Conservation (phyloP, 106 monocot species). For the Apostasia ramifera region DNA sequence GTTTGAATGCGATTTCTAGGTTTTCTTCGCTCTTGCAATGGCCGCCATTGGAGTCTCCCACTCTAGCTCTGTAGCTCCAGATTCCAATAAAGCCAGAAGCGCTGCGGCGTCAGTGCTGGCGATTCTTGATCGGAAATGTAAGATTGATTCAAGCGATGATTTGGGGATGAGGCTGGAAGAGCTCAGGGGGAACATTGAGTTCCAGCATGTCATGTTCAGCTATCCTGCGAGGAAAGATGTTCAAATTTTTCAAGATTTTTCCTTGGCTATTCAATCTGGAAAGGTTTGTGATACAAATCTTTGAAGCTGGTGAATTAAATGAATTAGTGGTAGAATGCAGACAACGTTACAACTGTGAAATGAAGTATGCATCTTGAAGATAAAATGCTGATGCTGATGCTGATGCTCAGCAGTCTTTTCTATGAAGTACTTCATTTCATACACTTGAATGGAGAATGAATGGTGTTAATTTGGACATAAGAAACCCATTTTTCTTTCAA, state of each 20-base stretch:
- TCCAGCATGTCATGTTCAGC: constrained; percentile 9
- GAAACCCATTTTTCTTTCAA: too few relatives aligned
- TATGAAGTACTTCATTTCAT: too few relatives aligned
- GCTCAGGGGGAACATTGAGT: constrained; percentile 5
- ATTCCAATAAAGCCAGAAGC: constrained; percentile 10
- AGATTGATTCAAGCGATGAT: constrained; percentile 13
- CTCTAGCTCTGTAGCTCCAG: constrained; percentile 7
- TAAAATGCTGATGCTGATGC: too few relatives aligned
- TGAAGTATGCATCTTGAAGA: too few relatives aligned
- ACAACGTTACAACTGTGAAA: too few relatives aligned
- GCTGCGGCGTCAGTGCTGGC: constrained; percentile 5
- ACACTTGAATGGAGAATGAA: too few relatives aligned
- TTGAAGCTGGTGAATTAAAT: background rate
- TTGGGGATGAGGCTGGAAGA: constrained; percentile 1
- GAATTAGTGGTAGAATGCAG: too few relatives aligned
- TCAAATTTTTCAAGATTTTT: constrained; percentile 4
- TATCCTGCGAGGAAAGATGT: constrained; percentile 10
- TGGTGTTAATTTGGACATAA: too few relatives aligned
- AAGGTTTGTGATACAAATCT: constrained; percentile 3
- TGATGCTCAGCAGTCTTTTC: too few relatives aligned
- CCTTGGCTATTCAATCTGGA: constrained; percentile 8
- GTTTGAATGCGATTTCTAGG: background rate
- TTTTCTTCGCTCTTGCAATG: constrained; percentile 12
- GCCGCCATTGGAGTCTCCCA: constrained; percentile 14
- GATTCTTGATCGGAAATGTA: constrained; percentile 9